Percentiles rank a stretch among this genome's conserved stretches.
Conservation (phyloP, 495 filamentous ascomycete genomes). For the Hypoxylon lienhwacheense region DNA sequence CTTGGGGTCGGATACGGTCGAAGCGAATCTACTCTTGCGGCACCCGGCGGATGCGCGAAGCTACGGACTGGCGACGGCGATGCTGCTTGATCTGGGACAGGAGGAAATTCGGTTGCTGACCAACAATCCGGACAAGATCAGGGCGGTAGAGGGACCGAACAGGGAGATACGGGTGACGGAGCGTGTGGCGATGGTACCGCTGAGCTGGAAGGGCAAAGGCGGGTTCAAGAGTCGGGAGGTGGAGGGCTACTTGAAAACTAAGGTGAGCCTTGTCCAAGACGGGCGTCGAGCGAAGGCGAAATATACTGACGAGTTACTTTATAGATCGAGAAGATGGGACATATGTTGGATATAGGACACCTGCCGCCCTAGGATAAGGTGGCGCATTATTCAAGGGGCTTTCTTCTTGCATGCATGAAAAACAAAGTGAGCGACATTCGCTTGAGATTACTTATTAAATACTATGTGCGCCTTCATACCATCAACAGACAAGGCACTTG, state of each 20-base stretch:
- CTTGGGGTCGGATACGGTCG: constrained; percentile 90
- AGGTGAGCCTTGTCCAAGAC: constrained; percentile 59
- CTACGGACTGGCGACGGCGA: constrained; percentile 93
- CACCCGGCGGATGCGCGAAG: constrained; percentile 94
- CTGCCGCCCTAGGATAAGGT: constrained; percentile 7
- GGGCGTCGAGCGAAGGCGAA: constrained; percentile 10
- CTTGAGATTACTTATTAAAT: too few relatives aligned
- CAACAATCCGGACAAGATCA: constrained; percentile 98
- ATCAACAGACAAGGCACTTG: background rate
- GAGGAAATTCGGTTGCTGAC: constrained; percentile 81
- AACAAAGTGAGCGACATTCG: too few relatives aligned
- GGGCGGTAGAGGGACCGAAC: constrained; percentile 88
- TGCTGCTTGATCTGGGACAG: constrained; percentile 82
- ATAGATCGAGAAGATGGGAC: constrained; percentile 72
- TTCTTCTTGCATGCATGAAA: too few relatives aligned
- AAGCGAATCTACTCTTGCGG: constrained; percentile 87
- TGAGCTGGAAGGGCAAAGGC: constrained; percentile 84
- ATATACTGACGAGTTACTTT: too few relatives aligned
- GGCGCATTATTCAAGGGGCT: background rate
- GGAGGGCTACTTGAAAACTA: constrained; percentile 89
- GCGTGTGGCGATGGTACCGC: constrained; percentile 91
- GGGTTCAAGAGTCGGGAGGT: constrained; percentile 87
- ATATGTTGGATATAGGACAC: constrained; percentile 55
- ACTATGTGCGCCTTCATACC: background rate
- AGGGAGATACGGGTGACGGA: constrained; percentile 86